These are phyloP conservation scores for Aspergillus sclerotialis DNA, from an alignment of 2,329 filamentous ascomycete species.

Conservation along the genomic window DNA sequence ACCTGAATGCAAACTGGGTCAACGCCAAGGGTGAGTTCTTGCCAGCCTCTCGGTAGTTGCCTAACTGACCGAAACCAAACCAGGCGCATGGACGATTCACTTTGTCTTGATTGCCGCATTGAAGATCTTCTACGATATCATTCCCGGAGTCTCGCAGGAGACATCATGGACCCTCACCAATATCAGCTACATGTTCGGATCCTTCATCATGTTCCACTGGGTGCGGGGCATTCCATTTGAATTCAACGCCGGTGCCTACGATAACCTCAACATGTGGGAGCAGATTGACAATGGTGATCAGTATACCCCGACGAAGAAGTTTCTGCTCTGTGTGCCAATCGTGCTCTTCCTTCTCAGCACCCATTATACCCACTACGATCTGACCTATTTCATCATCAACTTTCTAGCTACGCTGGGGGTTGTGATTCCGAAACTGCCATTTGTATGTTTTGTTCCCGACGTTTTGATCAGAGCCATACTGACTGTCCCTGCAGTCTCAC, in stretches of 20 bases:
- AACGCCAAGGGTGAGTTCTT: slow-evolving; percentile 80
- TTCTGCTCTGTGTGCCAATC: slow-evolving; percentile 89
- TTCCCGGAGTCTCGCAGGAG: slow-evolving; percentile 93
- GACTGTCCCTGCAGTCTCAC: slow-evolving; percentile 56
- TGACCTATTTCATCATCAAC: slow-evolving; percentile 96
- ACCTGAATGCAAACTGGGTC: slow-evolving; percentile 97
- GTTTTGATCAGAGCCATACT: slow-evolving; percentile 7
- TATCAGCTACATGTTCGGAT: slow-evolving; percentile 97
- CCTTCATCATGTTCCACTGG: slow-evolving; percentile 99
- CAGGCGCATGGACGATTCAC: slow-evolving; percentile 97
- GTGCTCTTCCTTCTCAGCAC: slow-evolving; percentile 93
- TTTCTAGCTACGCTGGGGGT: slow-evolving; percentile 86
- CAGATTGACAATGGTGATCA: slow-evolving; percentile 99
- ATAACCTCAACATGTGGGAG: slow-evolving; percentile 99
- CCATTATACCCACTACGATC: slow-evolving; percentile 96
- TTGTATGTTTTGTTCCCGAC: slow-evolving; percentile 54
- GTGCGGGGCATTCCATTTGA: slow-evolving; percentile 97
- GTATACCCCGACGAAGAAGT: slow-evolving; percentile 98
- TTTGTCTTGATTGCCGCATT: slow-evolving; percentile 82
- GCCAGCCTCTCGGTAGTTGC: slow-evolving; percentile 4
- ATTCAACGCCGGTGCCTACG: slow-evolving; percentile 96
- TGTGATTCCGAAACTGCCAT: slow-evolving; percentile 92
- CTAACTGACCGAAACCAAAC: slow-evolving; percentile 8
- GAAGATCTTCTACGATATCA: slow-evolving; percentile 95
- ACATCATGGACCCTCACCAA: slow-evolving; percentile 98